phyloP scores from a whole-genome alignment of 371 early-diverging fungal species.

The Mucor indicus region DNA sequence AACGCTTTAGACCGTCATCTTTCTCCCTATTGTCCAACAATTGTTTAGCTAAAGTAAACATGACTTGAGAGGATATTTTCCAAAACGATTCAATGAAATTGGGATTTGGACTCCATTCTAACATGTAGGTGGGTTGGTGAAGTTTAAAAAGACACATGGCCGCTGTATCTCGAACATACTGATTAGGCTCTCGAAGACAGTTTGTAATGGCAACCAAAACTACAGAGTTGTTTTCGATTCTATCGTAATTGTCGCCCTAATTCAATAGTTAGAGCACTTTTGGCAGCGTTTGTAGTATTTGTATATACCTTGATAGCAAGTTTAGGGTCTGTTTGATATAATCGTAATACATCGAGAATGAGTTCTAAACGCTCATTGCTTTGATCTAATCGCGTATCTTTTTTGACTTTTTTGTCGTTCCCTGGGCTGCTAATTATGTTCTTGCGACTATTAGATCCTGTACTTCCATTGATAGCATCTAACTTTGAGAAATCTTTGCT shows the following conservation, averaged over 20 bases:
- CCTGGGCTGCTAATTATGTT: slow-evolving; percentile 17
- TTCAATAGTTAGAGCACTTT: no score
- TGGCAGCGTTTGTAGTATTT: no score
- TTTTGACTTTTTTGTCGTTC: slow-evolving; percentile 41
- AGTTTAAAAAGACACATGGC: slow-evolving; percentile 68
- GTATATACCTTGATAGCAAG: slow-evolving; percentile 66
- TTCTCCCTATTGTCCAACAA: slow-evolving; percentile 52
- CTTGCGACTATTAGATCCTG: slow-evolving; percentile 12
- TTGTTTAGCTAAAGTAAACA: slow-evolving; percentile 53
- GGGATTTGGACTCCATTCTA: slow-evolving; percentile 60
- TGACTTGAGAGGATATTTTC: slow-evolving; percentile 62
- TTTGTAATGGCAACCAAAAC: slow-evolving; percentile 67
- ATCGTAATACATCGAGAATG: slow-evolving; percentile 68
- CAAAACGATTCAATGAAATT: slow-evolving; percentile 65
- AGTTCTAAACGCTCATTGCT: slow-evolving; percentile 67
- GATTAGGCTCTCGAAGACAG: slow-evolving; percentile 61
- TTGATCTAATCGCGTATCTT: slow-evolving; percentile 44
- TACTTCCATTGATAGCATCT: slow-evolving; percentile 16
- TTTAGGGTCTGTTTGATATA: slow-evolving; percentile 72
- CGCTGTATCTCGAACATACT: slow-evolving; percentile 65
- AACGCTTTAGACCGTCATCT: slow-evolving; percentile 50
- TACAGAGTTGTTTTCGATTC: slow-evolving; percentile 60
- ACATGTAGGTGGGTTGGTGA: slow-evolving; percentile 57
- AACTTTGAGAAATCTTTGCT: slow-evolving; percentile 38
- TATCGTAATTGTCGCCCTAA: slow-evolving; percentile 38